Base-by-base conservation (phyloP, 768 basidiomycete genomes). In the Termitomyces sp. region DNA sequence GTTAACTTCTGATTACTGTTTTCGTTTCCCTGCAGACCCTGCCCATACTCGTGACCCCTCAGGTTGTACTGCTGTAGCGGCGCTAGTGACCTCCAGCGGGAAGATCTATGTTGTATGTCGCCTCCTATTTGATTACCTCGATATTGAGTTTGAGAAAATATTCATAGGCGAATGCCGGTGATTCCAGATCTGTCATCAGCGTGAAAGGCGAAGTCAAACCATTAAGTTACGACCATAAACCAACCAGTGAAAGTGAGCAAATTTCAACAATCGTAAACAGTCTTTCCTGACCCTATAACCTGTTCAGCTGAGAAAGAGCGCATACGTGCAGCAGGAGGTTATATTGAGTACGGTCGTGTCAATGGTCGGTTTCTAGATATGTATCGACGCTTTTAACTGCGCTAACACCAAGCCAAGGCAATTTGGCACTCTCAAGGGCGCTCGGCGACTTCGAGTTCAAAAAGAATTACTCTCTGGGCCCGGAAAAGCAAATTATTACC, bases 391-490 rank as follows among this genome's bases (percentile, higher is more conserved):
- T 3, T 47, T 37, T 2, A 41, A 10, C 12, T 37, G 19, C 46
- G 57, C 30, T 51, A 54, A 58, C 55, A 47, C 28, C 17, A 28
- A 44, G 32, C 16, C 14, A 64, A 97, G 95, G 96, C 60, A 98
- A 98, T 68, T 85, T 99, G 55, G 96, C 97, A 0, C 74, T 98
- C 39, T 95, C 95, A 16, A 82, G 97, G 64, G 97, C 97, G 4
- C 75, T 99, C 27, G 97, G 97, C 54, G 97, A 99, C 70, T 98
- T 99, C 69, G 94, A 97, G 61, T 99, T 97, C 81, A 99, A 99
- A 79, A 94, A 96, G 75, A 96, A 95, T 67, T 82, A 83, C 48
- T 72, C 80, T 17, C 71, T 98, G 10, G 71, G 81, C 41, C 86
- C 95, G 17, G 96, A 98, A 72, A 82, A 84, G 49, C 97, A 99